These are phyloP conservation scores for Lactarius indigo DNA, from an alignment of 768 basidiomycete genomes.

Conservation along the genomic window DNA sequence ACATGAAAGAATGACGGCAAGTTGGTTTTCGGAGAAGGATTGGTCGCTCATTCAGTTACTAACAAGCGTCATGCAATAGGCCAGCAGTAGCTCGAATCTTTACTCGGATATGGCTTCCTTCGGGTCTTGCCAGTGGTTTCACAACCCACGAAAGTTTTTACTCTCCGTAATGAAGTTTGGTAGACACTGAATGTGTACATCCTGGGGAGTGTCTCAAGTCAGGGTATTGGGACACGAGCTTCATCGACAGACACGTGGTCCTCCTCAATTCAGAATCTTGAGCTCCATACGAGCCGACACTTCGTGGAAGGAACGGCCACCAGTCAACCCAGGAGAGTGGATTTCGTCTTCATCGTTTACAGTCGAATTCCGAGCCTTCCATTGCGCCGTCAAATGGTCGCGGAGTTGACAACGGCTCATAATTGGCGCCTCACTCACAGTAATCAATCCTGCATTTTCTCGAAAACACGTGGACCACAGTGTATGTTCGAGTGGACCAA, in stretches of 20 bases:
- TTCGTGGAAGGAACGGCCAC: no score
- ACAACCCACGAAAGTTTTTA: not conserved
- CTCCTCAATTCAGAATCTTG: not conserved
- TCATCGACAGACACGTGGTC: not conserved
- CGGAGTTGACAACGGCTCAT: no score
- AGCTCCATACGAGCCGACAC: not conserved
- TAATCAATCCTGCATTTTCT: no score
- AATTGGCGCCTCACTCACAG: no score
- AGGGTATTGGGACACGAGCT: not conserved
- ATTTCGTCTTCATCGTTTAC: no score
- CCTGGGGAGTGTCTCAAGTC: not conserved
- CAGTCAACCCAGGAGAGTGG: no score
- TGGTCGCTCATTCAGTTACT: not conserved
- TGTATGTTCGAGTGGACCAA: no score
- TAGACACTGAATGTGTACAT: not conserved
- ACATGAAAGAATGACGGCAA: not conserved
- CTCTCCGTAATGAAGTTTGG: not conserved
- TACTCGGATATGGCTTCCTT: not conserved
- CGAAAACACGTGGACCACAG: no score
- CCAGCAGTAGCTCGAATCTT: not conserved
- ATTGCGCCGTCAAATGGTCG: no score
- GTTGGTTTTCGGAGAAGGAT: not conserved
- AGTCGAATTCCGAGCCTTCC: no score
- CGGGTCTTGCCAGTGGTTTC: not conserved
- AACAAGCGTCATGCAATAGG: not conserved